Base-by-base conservation (phyloP, 345 rosid species). In the Eucalyptus cloeziana region DNA sequence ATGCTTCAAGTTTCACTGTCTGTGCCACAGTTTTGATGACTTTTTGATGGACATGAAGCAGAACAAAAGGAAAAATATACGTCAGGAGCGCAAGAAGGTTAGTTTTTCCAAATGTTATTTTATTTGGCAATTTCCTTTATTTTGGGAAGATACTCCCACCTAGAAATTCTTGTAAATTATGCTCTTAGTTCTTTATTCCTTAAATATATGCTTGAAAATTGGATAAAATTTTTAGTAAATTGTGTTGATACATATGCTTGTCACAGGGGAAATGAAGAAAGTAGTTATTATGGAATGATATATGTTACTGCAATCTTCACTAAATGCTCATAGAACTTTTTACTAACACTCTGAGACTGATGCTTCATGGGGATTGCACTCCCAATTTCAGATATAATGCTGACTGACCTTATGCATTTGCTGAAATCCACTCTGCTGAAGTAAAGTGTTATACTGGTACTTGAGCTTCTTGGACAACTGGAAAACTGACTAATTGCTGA, bases 71-170 rank as follows among this genome's bases (percentile, higher is more conserved):
- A 96, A 96, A 94, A 95, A 96, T 92, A 94, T 97, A 56, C 96
- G 97, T 86, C 98, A 97, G 90, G 99, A 97, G 90, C 98, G 99
- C 86, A 96, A 96, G 92, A 97, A 97, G 99, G 99, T 96, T 87
- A 85, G 45, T 91, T 69, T 86, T 43, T 87, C 60, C 21, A 30
- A 31, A 43, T 85, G 10, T 45, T 86, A 21, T 47, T 19, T 69
- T 30, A 85, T 43, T 85, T 67, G 51, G 16, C 4, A 47, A 64
- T 17, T 76, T 76, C 45, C 43, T 76, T 71, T 19, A 10, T 76
- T 76, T 76, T 5, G 14, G 45, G 15, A 69, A 76, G 83, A 19
- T 76, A 40, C 47, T 21, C 8, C 27, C 14, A 5, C 47, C 27
- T 76, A 76, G 83, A 76, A 76, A 76, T 76, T 76, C 47, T 17